Base-by-base conservation (phyloP, 2,329 filamentous ascomycete species). In the Alternaria brassicicola region DNA sequence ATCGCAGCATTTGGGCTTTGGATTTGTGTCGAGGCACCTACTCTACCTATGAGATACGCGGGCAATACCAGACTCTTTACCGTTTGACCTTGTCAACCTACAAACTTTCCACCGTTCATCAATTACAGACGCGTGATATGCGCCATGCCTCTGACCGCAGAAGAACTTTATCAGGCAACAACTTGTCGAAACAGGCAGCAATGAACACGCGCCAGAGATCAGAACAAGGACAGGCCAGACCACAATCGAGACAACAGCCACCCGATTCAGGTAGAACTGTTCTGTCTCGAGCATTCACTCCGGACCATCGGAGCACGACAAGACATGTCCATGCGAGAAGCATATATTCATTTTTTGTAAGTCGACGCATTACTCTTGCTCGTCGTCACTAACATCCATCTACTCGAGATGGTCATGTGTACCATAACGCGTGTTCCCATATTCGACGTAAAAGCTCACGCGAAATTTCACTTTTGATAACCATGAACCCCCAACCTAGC, bases 1-100 rank as follows among this genome's bases (percentile, higher is more conserved):
- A 59, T 54, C 46, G 39, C 47, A 30, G 57, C 60, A 62, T 62
- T 31, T 52, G 36, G 43, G 43, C 30, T 43, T 61, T 61, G 53
- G 41, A 57, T 57, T 47, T 30, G 25, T 47, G 30, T 48, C 21
- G 26, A 35, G 35, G 52, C 57, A 57, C 48, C 42, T 47, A 33
- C n/a, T 36, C 12, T 50, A 36, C 33, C 33, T 31, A 47, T 33
- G 46, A 38, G 38, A 19, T 33, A 25, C 30, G 43, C 19, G 36
- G 56, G 53, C 60, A 52, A 63, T 63, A 55, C 45, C 49, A 62
- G 38, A 57, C 43, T 47, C 43, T 47, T 39, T 39, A 39, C 17
- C 42, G 28, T 42, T 61, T 45, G 47, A 49, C n/a, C 19, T 25
- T 43, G 35, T 23, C 10, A 15, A 17, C 30, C 13, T 35, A 4